phyloP scores from a whole-genome alignment of 495 filamentous ascomycete genomes.

The Podospora comata region DNA sequence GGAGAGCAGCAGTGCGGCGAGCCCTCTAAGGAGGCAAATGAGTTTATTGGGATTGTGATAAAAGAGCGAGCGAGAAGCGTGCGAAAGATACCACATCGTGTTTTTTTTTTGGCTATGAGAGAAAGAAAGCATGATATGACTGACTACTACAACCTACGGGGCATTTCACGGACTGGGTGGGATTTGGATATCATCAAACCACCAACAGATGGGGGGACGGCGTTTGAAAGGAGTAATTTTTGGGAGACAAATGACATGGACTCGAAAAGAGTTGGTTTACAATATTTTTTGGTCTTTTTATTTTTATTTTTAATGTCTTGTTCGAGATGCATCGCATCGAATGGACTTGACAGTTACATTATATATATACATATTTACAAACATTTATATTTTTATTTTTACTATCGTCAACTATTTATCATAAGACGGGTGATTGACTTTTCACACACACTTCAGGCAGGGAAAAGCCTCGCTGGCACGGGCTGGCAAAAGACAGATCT shows the following conservation, averaged over 20 bases:
- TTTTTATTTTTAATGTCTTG: background rate
- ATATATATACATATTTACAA: background rate
- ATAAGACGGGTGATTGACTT: too few relatives aligned
- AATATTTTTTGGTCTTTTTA: background rate
- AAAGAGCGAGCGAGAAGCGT: constrained; percentile 5
- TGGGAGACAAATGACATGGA: background rate
- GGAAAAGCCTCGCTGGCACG: too few relatives aligned
- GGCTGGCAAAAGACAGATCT: too few relatives aligned
- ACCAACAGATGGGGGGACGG: background rate
- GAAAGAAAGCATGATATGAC: background rate
- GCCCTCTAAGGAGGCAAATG: constrained; percentile 66
- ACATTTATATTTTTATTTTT: background rate
- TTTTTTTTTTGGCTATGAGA: constrained; percentile 9
- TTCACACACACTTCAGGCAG: too few relatives aligned
- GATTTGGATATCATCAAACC: background rate
- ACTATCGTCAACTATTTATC: too few relatives aligned
- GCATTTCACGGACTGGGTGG: background rate
- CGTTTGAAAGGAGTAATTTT: background rate
- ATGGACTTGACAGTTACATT: background rate
- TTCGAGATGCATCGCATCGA: background rate
- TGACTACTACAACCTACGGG: background rate
- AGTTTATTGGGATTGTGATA: constrained; percentile 53
- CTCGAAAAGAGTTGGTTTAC: background rate
- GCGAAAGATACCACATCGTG: constrained; percentile 3
- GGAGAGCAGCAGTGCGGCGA: constrained; percentile 56